Percentiles rank a stretch among this genome's conserved stretches.
Conservation (phyloP, 2,329 filamentous ascomycete genomes). For the Cercospora sp. region DNA sequence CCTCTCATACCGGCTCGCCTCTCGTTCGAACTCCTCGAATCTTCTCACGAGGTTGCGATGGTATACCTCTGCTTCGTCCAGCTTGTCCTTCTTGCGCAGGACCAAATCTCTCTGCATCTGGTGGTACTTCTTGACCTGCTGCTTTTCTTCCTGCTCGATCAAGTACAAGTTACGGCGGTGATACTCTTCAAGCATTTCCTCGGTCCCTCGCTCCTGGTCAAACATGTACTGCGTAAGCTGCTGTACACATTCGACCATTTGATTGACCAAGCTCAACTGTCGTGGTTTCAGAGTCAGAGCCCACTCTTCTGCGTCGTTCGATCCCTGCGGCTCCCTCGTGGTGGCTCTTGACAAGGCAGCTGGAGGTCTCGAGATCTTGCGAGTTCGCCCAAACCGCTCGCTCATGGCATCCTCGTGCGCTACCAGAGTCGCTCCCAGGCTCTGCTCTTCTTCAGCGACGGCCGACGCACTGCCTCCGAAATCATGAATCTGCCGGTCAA, state of each 20-base stretch:
- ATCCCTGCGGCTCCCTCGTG: neutral
- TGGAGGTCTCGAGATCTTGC: neutral
- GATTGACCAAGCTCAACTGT: slow-evolving; percentile 43
- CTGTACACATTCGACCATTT: slow-evolving; percentile 45
- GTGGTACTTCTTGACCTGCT: slow-evolving; percentile 44
- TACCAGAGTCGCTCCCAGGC: slow-evolving; percentile 16
- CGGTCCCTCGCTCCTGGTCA: slow-evolving; percentile 49
- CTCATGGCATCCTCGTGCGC: slow-evolving; percentile 1
- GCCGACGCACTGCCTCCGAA: neutral
- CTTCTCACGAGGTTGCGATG: neutral
- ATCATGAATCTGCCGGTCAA: neutral
- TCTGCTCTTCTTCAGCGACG: slow-evolving; percentile 8
- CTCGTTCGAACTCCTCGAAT: slow-evolving; percentile 9
- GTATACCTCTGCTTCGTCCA: slow-evolving; percentile 1
- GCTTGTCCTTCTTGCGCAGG: slow-evolving; percentile 31
- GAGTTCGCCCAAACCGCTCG: neutral
- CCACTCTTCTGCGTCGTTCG: slow-evolving; percentile 40
- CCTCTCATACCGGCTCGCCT: slow-evolving; percentile 20
- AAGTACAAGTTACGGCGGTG: slow-evolving; percentile 47
- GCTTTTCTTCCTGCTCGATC: slow-evolving; percentile 45
- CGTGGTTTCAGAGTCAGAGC: slow-evolving; percentile 42
- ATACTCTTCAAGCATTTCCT: slow-evolving; percentile 49
- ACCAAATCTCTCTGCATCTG: slow-evolving; percentile 30
- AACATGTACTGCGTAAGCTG: slow-evolving; percentile 49
- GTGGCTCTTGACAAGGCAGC: neutral